A percentile compares a stretch with the other conserved stretches of the same genome.
phyloP scores from a whole-genome alignment of 208 protist genomes.

The Leishmania guyanensis region DNA sequence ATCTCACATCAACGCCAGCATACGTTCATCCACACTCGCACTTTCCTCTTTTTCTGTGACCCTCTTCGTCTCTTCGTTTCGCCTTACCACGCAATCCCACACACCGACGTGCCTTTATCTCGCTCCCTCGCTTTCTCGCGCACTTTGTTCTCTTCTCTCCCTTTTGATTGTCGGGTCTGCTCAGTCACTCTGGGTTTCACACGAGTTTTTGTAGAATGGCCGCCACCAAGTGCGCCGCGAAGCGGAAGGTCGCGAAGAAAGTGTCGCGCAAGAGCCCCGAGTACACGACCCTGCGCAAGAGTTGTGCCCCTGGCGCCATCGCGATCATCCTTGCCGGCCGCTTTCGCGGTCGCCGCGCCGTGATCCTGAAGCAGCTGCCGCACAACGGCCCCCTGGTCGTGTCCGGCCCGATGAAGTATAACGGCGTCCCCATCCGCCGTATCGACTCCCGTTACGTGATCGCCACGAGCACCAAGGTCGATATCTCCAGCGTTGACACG shows the following conservation, averaged over 20 bases:
- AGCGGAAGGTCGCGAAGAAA: constrained; percentile 74
- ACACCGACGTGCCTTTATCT: neutral
- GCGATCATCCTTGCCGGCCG: constrained; percentile 94
- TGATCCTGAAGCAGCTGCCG: constrained; percentile 98
- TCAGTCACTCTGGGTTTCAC: constrained; percentile 25
- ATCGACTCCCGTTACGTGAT: constrained; percentile 98
- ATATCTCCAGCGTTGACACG: constrained; percentile 90
- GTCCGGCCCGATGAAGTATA: constrained; percentile 95
- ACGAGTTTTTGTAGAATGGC: constrained; percentile 14
- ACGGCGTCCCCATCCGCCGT: constrained; percentile 98
- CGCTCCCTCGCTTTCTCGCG: neutral
- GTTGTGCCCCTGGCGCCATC: constrained; percentile 45
- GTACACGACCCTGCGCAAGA: constrained; percentile 60
- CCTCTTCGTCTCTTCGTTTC: constrained; percentile 1
- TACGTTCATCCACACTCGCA: neutral
- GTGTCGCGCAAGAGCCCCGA: constrained; percentile 51
- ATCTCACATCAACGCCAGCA: neutral
- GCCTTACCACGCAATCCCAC: neutral
- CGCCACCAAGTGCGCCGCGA: constrained; percentile 47
- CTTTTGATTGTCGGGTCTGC: neutral
- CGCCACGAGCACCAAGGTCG: constrained; percentile 97
- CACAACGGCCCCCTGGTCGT: constrained; percentile 95
- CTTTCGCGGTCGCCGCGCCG: constrained; percentile 97
- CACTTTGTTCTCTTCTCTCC: neutral
- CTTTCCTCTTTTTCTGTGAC: neutral